Conservation (phyloP, 192 early-diverging fungal species). For the Haplosporangium gracile region DNA sequence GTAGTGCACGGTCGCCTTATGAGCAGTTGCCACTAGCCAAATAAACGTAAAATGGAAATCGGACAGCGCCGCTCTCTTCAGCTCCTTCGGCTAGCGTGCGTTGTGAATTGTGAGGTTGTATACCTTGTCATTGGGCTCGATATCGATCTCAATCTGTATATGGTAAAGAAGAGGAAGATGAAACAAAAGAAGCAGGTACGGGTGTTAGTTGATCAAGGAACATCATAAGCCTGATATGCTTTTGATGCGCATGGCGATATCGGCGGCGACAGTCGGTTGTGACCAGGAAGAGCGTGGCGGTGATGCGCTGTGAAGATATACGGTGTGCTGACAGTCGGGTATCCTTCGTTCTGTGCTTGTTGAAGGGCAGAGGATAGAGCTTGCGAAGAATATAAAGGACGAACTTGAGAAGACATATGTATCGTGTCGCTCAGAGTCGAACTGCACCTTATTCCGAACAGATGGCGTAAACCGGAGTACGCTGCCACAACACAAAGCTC, state of each 20-base stretch:
- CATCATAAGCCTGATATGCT: neutral
- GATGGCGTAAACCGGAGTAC: neutral
- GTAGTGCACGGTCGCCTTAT: neutral
- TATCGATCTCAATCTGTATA: conserved; percentile 89
- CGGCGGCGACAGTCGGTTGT: neutral
- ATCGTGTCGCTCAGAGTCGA: neutral
- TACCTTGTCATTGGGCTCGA: conserved; percentile 83
- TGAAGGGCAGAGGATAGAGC: neutral
- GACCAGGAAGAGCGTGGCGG: neutral
- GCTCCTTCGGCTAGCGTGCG: neutral
- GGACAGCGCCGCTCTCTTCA: neutral
- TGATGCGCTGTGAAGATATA: neutral
- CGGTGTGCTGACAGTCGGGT: neutral
- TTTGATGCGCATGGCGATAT: neutral
- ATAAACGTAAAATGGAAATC: neutral
- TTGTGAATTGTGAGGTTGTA: neutral
- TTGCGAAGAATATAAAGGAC: neutral
- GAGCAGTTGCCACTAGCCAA: neutral
- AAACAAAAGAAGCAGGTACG: neutral
- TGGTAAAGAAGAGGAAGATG: neutral
- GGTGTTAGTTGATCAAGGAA: neutral
- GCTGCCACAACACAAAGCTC: neutral
- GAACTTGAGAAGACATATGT: neutral
- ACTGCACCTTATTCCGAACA: neutral
- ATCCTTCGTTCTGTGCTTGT: neutral